Evolutionary conservation across 805 yeast genomes (phyloP), one percentile per base, ranked within the genome.

Genomic region (Teunomyces funiuensis): DNA sequence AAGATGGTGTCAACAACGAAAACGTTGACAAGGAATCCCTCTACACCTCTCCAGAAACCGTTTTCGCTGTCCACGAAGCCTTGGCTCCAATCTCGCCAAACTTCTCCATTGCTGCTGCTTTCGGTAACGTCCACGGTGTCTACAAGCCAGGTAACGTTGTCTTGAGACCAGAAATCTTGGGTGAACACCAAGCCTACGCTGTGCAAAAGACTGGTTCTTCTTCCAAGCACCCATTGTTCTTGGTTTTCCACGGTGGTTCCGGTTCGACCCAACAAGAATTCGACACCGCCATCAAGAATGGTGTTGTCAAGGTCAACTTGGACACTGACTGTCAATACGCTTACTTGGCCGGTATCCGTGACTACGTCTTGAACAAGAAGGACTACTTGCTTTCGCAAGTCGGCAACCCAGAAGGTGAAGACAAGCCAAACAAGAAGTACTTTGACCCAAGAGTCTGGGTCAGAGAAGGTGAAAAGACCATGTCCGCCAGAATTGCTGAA

Each of bases 401-500:
- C 61, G 99, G 99, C 76, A 93, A 93, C 95, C 99, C 99, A 76
- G 97, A 91, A 16, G 99, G 98, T 73, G 91, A 77, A 43, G 98
- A 93, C 76, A 87, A 88, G 81, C 99, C 99, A 77, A 93, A 93
- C 91, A 93, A 93, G 90, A 93, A 93, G 80, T 89, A 76, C 88
- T 93, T 88, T 69, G 99, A 93, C 78, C 99, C 99, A 77, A 91
- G 99, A 84, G 98, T 90, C 74, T 93, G 99, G 99, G 97, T 93
- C 56, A 90, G 98, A 82, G 98, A 91, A 78, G 98, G 99, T 81
- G 99, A 93, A 82, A 89, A 89, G 89, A 89, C 97, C 66, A 91
- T 93, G 97, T 56, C 82, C 55, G 74, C 70, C 56, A 88, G 97
- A 83, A 78, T 93, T 63, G 56, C 85, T 49, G 84, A 82, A 69